A percentile compares a stretch with the other conserved stretches of the same genome.
Conservation (phyloP, 805 yeast genomes). For the Candida tibetensis region DNA sequence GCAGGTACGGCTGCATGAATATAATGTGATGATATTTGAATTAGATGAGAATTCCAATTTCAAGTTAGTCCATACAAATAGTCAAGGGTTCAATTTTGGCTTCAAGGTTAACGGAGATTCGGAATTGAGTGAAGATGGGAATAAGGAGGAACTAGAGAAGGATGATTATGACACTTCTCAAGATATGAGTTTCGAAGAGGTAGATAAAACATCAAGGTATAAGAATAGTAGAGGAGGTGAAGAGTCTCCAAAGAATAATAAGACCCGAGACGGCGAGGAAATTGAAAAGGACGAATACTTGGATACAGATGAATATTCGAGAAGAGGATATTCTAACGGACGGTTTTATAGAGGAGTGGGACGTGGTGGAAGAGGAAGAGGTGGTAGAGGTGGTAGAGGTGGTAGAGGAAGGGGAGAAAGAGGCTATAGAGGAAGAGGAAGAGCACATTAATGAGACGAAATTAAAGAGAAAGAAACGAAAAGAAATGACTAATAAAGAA, state of each 20-base stretch:
- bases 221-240: conserved; percentile 2
- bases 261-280: conserved; percentile 3
- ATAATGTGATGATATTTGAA: conserved; percentile 48
- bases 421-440: background rate
- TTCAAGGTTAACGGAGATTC: conserved; percentile 33
- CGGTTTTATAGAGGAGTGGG: background rate
- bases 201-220: background rate
- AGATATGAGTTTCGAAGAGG: conserved; percentile 3
- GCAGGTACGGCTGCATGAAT: conserved; percentile 9
- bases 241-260: conserved; percentile 4
- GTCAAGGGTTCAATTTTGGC: conserved; percentile 64
- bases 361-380: conserved; percentile 4
- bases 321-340: background rate
- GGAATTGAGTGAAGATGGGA: conserved; percentile 4
- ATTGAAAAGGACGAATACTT: conserved; percentile 7
- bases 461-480: too few relatives aligned
- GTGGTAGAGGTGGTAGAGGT: conserved; percentile 11
- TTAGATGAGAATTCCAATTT: conserved; percentile 44
- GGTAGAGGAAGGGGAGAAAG: conserved; percentile 14
- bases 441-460: background rate
- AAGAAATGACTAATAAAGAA: too few relatives aligned
- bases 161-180: conserved; percentile 4
- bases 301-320: background rate
- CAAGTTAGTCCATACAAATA: conserved; percentile 45
- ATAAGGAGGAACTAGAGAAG: conserved; percentile 2